phyloP scores from a whole-genome alignment of 495 filamentous ascomycete genomes.

The Trichocladium antarcticum region DNA sequence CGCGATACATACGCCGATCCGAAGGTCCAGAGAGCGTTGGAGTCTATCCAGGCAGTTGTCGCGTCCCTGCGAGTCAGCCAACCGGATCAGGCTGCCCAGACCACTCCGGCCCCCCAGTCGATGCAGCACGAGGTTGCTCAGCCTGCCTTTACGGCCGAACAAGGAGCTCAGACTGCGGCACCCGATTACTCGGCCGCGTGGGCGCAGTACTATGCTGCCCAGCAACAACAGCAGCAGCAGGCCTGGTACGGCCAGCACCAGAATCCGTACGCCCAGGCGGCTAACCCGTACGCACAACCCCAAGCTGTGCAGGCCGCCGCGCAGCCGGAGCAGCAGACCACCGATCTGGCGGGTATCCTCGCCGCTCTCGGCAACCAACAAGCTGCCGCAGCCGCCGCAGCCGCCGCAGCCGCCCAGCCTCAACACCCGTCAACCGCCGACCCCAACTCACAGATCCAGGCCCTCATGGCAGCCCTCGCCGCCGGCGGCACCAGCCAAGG shows the following conservation, averaged over 20 bases:
- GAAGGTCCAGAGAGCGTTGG: conserved; percentile 22
- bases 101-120: neutral
- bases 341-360: conserved; percentile 18
- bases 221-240: conserved; percentile 19
- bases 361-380: conserved; percentile 14
- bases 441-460: conserved; percentile 14
- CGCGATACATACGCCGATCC: conserved; percentile 27
- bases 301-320: conserved; percentile 2
- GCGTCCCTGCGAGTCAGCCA: conserved; percentile 15
- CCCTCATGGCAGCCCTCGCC: conserved; percentile 15
- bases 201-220: conserved; percentile 25
- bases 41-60: conserved; percentile 22
- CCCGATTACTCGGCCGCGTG: conserved; percentile 21
- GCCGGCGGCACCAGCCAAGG: too few species aligned
- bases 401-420: conserved; percentile 2
- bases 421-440: conserved; percentile 9
- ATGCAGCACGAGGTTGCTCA: conserved; percentile 1
- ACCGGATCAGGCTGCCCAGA: conserved; percentile 17
- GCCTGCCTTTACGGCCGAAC: neutral
- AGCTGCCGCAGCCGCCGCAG: neutral
- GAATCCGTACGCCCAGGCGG: conserved; percentile 14
- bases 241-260: conserved; percentile 23
- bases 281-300: conserved; percentile 15
- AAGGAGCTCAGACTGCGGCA: conserved; percentile 9
- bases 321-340: conserved; percentile 10